Base-by-base conservation (phyloP, 352 stramenopile genomes). In the Aphanomyces astaci region DNA sequence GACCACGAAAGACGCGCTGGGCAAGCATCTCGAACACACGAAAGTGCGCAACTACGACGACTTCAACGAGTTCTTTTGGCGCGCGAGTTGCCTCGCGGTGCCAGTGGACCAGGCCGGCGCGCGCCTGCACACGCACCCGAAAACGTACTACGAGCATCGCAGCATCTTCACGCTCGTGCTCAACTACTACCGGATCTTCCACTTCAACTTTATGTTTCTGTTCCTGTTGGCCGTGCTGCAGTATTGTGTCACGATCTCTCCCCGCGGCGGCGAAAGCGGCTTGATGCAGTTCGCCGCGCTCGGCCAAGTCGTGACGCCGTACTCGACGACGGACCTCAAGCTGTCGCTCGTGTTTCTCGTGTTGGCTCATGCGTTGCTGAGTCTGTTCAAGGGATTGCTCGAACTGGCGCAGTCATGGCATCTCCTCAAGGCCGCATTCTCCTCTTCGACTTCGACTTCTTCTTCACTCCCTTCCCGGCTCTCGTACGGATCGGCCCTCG, bases 21-120 rank as follows among this genome's bases (percentile, higher is more conserved):
- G 79, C 39, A 88, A 88, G 56, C 80, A 81, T 57, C 54, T 89
- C 32, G 78, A 90, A 70, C 82, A 90, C 73, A 78, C 71, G 1
- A 71, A 88, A 63, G 78, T 90, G 32, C 80, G 82, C 63, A 90
- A 90, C 70, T 90, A 90, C 73, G 82, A 90, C 69, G 82, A 90
- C 45, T 85, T 90, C 63, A 90, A 90, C 70, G 82, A 90, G 75
- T 90, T 85, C 65, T 90, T 90, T 39, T 90, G 82, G 82, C 87
- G 87, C 68, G 79, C 80, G 59, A 74, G 84, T 67, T 90, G 82
- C 36, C 40, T 90, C 1, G 84, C 74, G 15, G 72, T 90, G 27
- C 72, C 80, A 27, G 72, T 87, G 10, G 78, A 78, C 54, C 67
- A 74, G 2, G 80, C 86, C 51, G 82, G 80, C 24, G 63, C 77